Base-by-base conservation (phyloP, 306 rosid species). In the Morella rubra region DNA sequence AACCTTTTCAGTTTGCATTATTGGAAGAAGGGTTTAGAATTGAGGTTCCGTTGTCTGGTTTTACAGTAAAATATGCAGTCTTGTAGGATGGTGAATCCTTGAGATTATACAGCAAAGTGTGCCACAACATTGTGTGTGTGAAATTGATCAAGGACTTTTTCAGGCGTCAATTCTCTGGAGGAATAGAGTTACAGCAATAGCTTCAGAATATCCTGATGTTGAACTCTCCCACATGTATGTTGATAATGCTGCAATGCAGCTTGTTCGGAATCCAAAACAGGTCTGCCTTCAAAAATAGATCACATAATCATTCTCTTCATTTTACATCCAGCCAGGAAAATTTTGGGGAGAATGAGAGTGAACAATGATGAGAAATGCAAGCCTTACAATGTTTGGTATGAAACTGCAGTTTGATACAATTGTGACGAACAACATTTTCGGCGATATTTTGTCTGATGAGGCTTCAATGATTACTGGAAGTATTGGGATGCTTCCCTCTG, bases 401-500 rank as follows among this genome's bases (percentile, higher is more conserved):
- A 54, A 72, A 59, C 79, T 82, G 87, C 92, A 92, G 98, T 92
- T 95, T 44, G 97, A 95, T 83, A 90, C 96, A 40, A 88, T 95
- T 68, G 86, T 95, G 79, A 95, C 98, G 19, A 92, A 95, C 91
- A 95, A 92, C 85, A 95, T 92, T 81, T 95, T 95, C 74, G 97
- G 98, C 1, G 98, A 95, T 72, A 95, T 95, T 83, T 82, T 95
- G 81, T 92, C 98, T 1, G 98, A 95, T 72, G 98, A 89, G 84
- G 98, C 97, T 58, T 91, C 98, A 73, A 95, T 95, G 98, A 84
- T 95, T 60, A 90, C 98, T 1, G 98, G 97, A 86, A 95, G 98
- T 76, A 95, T 95, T 81, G 98, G 98, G 73, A 95, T 95, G 98
- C 97, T 95, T 82, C 98, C 98, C 76, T 95, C 98, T 71, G 98